phyloP scores from a whole-genome alignment of 2,329 filamentous ascomycete species.

The Annulohypoxylon truncatum region DNA sequence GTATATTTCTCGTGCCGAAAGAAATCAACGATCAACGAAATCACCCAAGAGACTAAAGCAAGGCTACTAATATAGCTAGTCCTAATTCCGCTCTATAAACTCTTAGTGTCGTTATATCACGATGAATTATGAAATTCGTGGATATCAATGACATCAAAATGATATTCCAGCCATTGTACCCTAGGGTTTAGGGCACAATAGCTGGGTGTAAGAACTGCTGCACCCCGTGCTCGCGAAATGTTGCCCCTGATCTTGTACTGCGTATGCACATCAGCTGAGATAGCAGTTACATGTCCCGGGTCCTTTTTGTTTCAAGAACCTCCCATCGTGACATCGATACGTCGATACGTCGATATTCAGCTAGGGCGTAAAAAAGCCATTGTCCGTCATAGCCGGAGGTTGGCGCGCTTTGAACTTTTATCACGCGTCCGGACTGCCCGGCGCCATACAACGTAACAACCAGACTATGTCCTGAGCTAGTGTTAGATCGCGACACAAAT shows the following conservation, averaged over 20 bases:
- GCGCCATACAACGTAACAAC: slow-evolving; percentile 15
- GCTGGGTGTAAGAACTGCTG: not conserved
- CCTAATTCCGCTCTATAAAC: slow-evolving; percentile 21
- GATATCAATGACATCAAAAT: slow-evolving; percentile 38
- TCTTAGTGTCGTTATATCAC: slow-evolving; percentile 26
- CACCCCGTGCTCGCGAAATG: slow-evolving; percentile 21
- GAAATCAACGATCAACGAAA: not conserved
- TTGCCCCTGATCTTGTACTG: slow-evolving; percentile 15
- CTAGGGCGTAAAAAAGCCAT: slow-evolving; percentile 17
- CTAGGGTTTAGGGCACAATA: not conserved
- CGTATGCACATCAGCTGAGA: slow-evolving; percentile 26
- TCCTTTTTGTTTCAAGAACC: slow-evolving; percentile 18
- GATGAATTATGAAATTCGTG: slow-evolving; percentile 15
- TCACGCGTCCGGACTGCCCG: slow-evolving; percentile 31
- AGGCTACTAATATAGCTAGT: slow-evolving; percentile 15
- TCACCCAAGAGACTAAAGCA: slow-evolving; percentile 18
- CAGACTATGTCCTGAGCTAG: slow-evolving; percentile 1
- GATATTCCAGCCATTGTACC: slow-evolving; percentile 10
- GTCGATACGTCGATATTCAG: slow-evolving; percentile 20
- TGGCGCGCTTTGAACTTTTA: slow-evolving; percentile 17
- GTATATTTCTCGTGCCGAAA: slow-evolving; percentile 3
- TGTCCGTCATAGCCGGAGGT: slow-evolving; percentile 15
- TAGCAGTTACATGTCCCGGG: slow-evolving; percentile 4
- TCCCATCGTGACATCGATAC: slow-evolving; percentile 12
- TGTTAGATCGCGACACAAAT: slow-evolving; percentile 24